phyloP scores from a whole-genome alignment of 495 filamentous ascomycete genomes.

The Neurospora sp. region DNA sequence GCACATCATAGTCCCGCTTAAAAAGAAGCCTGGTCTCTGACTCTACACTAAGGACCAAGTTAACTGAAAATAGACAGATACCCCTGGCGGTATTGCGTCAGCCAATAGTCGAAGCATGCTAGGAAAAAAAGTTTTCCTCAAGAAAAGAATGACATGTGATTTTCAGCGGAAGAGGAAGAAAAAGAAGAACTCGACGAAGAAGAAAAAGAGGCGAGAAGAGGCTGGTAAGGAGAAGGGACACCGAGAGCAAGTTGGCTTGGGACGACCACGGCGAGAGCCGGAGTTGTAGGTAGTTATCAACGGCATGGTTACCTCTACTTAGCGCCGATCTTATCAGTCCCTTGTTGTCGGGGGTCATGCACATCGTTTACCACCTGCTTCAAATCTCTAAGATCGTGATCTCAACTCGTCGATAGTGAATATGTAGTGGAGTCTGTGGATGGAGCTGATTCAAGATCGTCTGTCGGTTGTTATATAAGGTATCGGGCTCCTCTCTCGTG shows the following conservation, averaged over 20 bases:
- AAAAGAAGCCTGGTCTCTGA: not conserved
- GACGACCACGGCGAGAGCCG: not conserved
- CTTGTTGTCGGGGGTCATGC: not conserved
- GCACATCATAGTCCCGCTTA: not conserved
- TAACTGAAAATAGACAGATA: not conserved
- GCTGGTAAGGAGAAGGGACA: not conserved
- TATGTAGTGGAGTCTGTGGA: not conserved
- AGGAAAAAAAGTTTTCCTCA: not conserved
- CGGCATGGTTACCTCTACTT: not conserved
- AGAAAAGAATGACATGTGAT: not conserved
- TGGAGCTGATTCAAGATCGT: not conserved
- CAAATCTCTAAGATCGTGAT: not conserved
- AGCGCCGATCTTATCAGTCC: not conserved
- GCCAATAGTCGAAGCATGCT: not conserved
- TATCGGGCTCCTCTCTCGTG: not conserved
- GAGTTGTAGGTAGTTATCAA: not conserved
- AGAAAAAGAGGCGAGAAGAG: not conserved
- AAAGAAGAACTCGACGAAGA: not conserved
- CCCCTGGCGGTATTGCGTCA: not conserved
- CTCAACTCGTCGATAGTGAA: not conserved
- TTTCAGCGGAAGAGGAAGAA: not conserved
- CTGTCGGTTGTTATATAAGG: not conserved
- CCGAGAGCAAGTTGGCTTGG: not conserved
- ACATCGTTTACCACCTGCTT: not conserved
- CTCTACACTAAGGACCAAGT: not conserved